Percentiles rank a stretch among this genome's conserved stretches.
These are phyloP conservation scores for Gossypium sturtianum DNA, from an alignment of 345 rosid species.

Conservation along the genomic window DNA sequence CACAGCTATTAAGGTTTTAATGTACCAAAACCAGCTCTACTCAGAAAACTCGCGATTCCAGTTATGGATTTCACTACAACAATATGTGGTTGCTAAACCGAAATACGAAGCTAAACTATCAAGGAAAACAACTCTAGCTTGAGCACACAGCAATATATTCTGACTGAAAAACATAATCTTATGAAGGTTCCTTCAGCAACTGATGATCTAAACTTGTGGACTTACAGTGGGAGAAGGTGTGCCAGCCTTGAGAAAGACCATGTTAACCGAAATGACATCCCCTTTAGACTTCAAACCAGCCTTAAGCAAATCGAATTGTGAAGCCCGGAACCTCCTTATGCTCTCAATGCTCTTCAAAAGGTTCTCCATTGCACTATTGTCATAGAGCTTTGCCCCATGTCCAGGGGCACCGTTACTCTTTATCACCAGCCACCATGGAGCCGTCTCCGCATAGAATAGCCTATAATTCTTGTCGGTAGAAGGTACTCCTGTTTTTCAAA, in stretches of 20 bases:
- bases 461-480: constrained; percentile 61
- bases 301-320: constrained; percentile 83
- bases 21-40: background rate
- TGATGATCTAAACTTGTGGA: background rate
- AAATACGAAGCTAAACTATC: background rate
- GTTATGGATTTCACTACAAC: background rate
- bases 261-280: constrained; percentile 79
- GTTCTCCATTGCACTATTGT: constrained; percentile 88
- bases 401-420: constrained; percentile 91
- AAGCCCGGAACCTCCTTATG: constrained; percentile 78
- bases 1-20: background rate
- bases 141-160: background rate
- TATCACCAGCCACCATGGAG: constrained; percentile 80
- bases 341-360: constrained; percentile 75
- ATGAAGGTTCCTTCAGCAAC: background rate
- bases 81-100: background rate
- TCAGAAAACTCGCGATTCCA: background rate
- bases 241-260: constrained; percentile 82
- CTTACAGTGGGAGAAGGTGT: constrained; percentile 89
- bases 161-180: background rate
- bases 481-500: constrained; percentile 50
- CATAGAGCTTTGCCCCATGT: constrained; percentile 91
- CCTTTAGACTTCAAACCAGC: constrained; percentile 76
- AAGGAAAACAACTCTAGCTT: background rate
- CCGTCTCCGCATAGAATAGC: constrained; percentile 75